Percentiles rank a stretch among this genome's conserved stretches.
Conservation (phyloP, 768 basidiomycete genomes). For the Russula abietina region DNA sequence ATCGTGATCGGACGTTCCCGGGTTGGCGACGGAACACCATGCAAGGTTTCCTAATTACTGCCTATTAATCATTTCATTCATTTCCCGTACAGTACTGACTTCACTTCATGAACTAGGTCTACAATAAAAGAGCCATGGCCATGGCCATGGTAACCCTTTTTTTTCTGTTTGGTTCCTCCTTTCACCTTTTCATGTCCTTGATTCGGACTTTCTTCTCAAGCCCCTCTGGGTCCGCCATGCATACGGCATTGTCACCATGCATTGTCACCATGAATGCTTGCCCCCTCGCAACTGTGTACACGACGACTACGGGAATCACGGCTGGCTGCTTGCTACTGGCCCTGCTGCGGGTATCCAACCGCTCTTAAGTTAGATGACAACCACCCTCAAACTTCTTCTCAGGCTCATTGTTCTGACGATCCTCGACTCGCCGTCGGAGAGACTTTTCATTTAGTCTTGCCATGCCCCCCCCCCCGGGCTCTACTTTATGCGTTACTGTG, state of each 20-base stretch:
- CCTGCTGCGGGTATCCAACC: not conserved
- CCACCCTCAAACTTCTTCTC: not conserved
- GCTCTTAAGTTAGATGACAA: not conserved
- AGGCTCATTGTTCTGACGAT: not conserved
- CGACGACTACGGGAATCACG: too few species aligned
- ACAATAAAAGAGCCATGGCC: not conserved
- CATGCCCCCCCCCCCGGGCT: too few species aligned
- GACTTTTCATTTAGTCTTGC: not conserved
- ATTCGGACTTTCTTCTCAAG: not conserved
- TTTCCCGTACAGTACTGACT: not conserved
- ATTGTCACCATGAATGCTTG: not conserved
- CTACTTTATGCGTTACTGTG: not conserved
- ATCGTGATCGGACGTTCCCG: too few species aligned
- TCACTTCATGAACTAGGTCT: not conserved
- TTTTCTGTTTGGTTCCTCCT: too few species aligned
- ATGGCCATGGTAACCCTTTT: not conserved
- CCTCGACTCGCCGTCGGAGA: too few species aligned
- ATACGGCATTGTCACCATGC: not conserved
- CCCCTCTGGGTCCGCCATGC: not conserved
- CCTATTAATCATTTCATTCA: too few species aligned
- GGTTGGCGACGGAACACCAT: too few species aligned
- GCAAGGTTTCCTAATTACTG: too few species aligned
- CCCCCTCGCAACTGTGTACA: slow-evolving; percentile 5
- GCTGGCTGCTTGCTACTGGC: too few species aligned
- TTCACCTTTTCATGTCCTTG: not conserved